A percentile compares a stretch with the other conserved stretches of the same genome.
These are phyloP conservation scores for Aegilops longissima DNA, from an alignment of 176 grass and related monocot genomes.

Conservation along the genomic window DNA sequence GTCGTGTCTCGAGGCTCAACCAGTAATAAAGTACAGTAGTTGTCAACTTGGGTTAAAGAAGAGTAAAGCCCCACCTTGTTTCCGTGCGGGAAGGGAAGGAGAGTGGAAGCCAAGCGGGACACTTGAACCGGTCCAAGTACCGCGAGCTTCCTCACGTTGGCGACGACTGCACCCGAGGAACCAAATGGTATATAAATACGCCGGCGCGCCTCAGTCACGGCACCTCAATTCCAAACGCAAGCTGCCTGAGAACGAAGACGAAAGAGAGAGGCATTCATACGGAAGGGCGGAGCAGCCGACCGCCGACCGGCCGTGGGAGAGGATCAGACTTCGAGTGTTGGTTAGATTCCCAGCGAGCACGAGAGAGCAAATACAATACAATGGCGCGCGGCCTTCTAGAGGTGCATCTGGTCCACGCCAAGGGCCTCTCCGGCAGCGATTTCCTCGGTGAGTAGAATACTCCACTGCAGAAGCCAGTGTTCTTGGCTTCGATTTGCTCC, in stretches of 20 bases:
- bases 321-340: too few species aligned
- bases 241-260: not conserved
- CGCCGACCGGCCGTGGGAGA: not conserved
- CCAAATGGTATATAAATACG: not conserved
- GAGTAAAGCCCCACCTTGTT: not conserved
- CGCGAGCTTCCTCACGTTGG: too few species aligned
- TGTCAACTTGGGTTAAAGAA: not conserved
- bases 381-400: slow-evolving; percentile 75
- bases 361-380: not conserved
- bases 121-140: not conserved
- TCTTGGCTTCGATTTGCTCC: not conserved
- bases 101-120: not conserved
- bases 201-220: not conserved
- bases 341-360: not conserved
- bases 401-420: slow-evolving; percentile 77
- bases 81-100: not conserved
- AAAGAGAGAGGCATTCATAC: not conserved
- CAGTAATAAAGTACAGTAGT: too few species aligned
- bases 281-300: not conserved
- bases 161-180: not conserved
- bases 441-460: slow-evolving; percentile 52
- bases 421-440: slow-evolving; percentile 61
- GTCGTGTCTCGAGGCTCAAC: too few species aligned
- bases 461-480: not conserved
- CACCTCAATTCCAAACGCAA: not conserved